Percentiles rank a stretch among this genome's conserved stretches.
These are phyloP conservation scores for Dujonia santamariae DNA, from an alignment of 1,139 yeast genomes.

Conservation along the genomic window DNA sequence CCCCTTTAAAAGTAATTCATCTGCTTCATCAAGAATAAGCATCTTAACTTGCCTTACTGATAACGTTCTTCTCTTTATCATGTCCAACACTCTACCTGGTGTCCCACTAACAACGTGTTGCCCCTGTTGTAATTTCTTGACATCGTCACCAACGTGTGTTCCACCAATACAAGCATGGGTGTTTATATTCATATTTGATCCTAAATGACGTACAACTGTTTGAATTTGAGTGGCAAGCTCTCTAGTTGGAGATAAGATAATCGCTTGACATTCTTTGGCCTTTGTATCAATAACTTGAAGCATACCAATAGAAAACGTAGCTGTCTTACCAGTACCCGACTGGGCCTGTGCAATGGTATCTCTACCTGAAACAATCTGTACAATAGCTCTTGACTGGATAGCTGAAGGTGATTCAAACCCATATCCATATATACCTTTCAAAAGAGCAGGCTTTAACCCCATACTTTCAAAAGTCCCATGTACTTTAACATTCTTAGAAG, in stretches of 20 bases:
- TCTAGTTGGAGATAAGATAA: constrained; percentile 92
- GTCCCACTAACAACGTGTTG: constrained; percentile 96
- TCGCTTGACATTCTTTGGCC: constrained; percentile 71
- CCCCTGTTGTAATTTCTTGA: constrained; percentile 67
- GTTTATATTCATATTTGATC: constrained; percentile 79
- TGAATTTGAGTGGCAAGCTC: constrained; percentile 90
- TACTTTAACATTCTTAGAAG: constrained; percentile 61
- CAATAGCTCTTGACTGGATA: constrained; percentile 91
- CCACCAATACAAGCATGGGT: constrained; percentile 96
- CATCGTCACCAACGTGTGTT: constrained; percentile 76
- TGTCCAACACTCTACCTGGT: constrained; percentile 90
- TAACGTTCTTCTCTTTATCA: constrained; percentile 74
- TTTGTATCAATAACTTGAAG: constrained; percentile 73
- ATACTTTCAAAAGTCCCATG: constrained; percentile 74
- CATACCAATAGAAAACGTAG: constrained; percentile 92
- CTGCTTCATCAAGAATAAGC: constrained; percentile 91
- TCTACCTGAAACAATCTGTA: constrained; percentile 85
- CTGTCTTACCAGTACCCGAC: constrained; percentile 98
- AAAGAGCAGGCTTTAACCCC: constrained; percentile 65
- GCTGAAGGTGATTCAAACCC: constrained; percentile 96
- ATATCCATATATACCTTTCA: constrained; percentile 79
- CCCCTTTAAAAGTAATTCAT: constrained; percentile 85
- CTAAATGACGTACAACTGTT: constrained; percentile 77
- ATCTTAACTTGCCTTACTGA: constrained; percentile 72
- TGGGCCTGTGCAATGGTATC: constrained; percentile 98